phyloP scores from a whole-genome alignment of 148 eudicot genomes.

The Polygonum aviculare region DNA sequence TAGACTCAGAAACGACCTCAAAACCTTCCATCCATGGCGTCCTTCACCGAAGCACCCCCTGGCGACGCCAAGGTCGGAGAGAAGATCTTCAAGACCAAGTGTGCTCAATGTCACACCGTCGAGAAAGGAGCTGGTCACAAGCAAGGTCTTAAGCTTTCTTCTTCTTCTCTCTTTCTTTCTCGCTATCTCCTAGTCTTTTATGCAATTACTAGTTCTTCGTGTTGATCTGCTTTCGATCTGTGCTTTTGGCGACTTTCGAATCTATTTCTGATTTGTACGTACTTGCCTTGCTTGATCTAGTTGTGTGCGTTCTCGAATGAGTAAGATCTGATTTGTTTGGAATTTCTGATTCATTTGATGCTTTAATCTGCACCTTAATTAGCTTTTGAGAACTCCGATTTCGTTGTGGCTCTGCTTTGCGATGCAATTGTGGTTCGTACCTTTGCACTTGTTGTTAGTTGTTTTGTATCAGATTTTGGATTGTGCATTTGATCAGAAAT shows the following conservation, averaged over 20 bases:
- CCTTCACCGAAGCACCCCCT: slow-evolving; percentile 9
- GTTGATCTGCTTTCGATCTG: not conserved
- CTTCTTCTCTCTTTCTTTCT: not conserved
- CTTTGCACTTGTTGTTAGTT: not conserved
- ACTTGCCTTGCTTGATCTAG: not conserved
- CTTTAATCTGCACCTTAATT: not conserved
- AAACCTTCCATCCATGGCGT: not conserved
- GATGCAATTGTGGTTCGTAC: not conserved
- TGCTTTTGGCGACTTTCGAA: not conserved
- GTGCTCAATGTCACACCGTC: slow-evolving; percentile 9
- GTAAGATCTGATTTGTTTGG: not conserved
- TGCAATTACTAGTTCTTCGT: not conserved
- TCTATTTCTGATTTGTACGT: not conserved
- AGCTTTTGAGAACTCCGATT: not conserved
- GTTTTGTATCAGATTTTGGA: not conserved
- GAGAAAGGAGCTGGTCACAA: slow-evolving; percentile 9
- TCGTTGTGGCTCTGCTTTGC: not conserved
- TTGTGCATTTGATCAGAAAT: not conserved
- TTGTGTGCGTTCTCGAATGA: not conserved
- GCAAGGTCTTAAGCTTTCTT: not conserved
- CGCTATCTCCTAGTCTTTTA: not conserved
- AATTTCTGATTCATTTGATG: not conserved
- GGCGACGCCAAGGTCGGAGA: not conserved
- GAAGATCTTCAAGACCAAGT: slow-evolving; percentile 8
- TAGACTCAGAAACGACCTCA: not conserved